A percentile compares a stretch with the other conserved stretches of the same genome.
Conservation (phyloP, 768 basidiomycete genomes). For the Tephrocybe rancida region DNA sequence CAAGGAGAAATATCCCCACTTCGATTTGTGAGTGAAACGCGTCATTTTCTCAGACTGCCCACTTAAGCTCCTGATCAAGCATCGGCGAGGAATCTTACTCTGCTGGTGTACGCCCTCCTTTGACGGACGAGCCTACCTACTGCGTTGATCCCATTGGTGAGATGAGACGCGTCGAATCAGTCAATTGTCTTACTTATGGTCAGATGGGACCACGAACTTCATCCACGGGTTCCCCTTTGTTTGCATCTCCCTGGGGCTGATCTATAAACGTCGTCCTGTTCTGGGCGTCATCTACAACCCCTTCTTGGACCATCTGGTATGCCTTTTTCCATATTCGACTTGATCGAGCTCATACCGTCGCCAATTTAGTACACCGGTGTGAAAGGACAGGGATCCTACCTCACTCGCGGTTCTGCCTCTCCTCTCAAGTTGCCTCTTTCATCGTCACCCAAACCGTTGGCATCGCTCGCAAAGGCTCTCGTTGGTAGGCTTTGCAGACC, state of each 20-base stretch:
- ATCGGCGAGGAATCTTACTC: conserved; percentile 95
- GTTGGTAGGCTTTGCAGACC: conserved; percentile 48
- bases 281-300: conserved; percentile 95
- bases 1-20: conserved; percentile 64
- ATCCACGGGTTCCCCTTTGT: conserved; percentile 85
- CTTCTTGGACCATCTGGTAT: conserved; percentile 81
- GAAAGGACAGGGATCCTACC: conserved; percentile 78
- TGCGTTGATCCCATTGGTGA: conserved; percentile 94
- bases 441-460: conserved; percentile 57
- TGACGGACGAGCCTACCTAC: conserved; percentile 91
- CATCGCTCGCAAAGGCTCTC: conserved; percentile 70
- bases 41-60: neutral
- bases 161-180: conserved; percentile 11
- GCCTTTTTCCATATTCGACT: conserved; percentile 16
- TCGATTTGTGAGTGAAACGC: conserved; percentile 71
- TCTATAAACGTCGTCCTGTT: conserved; percentile 78
- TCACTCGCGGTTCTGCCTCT: conserved; percentile 49
- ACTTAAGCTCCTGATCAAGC: conserved; percentile 37
- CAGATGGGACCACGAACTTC: conserved; percentile 90
- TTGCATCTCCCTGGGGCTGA: conserved; percentile 90
- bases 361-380: conserved; percentile 69
- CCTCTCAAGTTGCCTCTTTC: conserved; percentile 68
- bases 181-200: neutral
- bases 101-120: conserved; percentile 62
- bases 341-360: neutral